A percentile compares a stretch with the other conserved stretches of the same genome.
Conservation (phyloP, 352 stramenopile genomes). For the Pythium rhizo-oryzae region DNA sequence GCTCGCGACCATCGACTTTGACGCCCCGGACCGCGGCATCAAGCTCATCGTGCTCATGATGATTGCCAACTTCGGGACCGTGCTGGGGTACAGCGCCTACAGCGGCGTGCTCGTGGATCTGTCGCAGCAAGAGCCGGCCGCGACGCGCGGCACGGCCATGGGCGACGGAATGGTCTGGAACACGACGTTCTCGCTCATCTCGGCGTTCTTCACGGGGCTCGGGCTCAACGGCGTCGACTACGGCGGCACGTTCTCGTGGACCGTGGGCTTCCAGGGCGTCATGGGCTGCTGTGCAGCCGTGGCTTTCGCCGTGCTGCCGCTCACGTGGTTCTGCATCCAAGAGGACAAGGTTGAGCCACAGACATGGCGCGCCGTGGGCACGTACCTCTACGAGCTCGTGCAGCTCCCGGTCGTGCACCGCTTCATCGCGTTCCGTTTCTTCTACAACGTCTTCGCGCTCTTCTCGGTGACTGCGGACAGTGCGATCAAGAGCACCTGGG, state of each 20-base stretch:
- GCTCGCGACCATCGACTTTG: slow-evolving; percentile 41
- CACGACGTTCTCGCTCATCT: slow-evolving; percentile 41
- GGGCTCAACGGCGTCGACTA: slow-evolving; percentile 61
- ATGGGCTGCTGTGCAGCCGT: slow-evolving; percentile 47
- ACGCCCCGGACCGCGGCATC: slow-evolving; percentile 40
- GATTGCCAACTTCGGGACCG: slow-evolving; percentile 49
- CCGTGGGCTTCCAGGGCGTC: slow-evolving; percentile 53
- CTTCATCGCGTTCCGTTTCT: slow-evolving; percentile 34
- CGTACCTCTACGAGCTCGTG: slow-evolving; percentile 53
- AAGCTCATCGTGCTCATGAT: slow-evolving; percentile 66
- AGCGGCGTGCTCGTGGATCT: slow-evolving; percentile 58
- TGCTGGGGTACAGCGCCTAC: slow-evolving; percentile 47
- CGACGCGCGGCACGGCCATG: slow-evolving; percentile 43
- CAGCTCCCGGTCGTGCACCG: slow-evolving; percentile 47
- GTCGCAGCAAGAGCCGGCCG: slow-evolving; percentile 51
- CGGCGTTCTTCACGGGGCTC: slow-evolving; percentile 53
- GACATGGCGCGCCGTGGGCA: slow-evolving; percentile 26
- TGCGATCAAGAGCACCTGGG: slow-evolving; percentile 55
- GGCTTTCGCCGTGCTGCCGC: slow-evolving; percentile 35
- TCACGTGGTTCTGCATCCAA: slow-evolving; percentile 59
- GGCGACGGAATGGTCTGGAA: slow-evolving; percentile 20
- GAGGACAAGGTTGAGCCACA: slow-evolving; percentile 35
- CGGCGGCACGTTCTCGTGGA: slow-evolving; percentile 49
- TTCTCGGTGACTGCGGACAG: slow-evolving; percentile 54
- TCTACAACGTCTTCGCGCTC: slow-evolving; percentile 38